Conservation (phyloP, 768 basidiomycete genomes). For the Naematelia aurantialba region DNA sequence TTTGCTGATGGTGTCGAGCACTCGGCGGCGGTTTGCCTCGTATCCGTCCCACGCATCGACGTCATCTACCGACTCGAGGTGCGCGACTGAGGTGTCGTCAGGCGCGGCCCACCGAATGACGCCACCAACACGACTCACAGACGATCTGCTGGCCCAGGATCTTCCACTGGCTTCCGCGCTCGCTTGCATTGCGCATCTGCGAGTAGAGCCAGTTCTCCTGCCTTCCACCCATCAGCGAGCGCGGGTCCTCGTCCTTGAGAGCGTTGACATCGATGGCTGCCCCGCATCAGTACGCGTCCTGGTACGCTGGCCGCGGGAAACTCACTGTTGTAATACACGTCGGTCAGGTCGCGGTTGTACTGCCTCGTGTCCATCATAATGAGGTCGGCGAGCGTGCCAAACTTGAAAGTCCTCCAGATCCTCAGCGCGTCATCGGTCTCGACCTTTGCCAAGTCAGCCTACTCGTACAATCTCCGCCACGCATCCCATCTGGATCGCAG, state of each 20-base stretch:
- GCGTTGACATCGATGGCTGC: conserved; percentile 52
- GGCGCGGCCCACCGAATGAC: too few relatives aligned
- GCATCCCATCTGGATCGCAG: not conserved
- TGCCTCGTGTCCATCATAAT: conserved; percentile 64
- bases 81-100: conserved; percentile 16
- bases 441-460: conserved; percentile 50
- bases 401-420: conserved; percentile 64
- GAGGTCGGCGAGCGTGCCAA: conserved; percentile 62
- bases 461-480: not conserved
- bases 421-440: conserved; percentile 58
- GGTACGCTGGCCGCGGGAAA: conserved; percentile 8
- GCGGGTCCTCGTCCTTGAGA: conserved; percentile 53
- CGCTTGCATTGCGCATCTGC: conserved; percentile 55
- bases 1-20: conserved; percentile 57
- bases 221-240: conserved; percentile 59
- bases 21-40: conserved; percentile 57
- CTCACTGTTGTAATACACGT: conserved; percentile 59
- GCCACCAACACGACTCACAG: too few relatives aligned
- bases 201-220: conserved; percentile 61
- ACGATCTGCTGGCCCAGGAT: conserved; percentile 62
- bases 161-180: conserved; percentile 58
- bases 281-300: conserved; percentile 1
- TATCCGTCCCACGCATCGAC: conserved; percentile 63
- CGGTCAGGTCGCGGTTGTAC: conserved; percentile 61
- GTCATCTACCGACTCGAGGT: conserved; percentile 16